These are phyloP conservation scores for Plasmodium cynomolgi DNA, from an alignment of 169 alveolate species.

Conservation along the genomic window DNA sequence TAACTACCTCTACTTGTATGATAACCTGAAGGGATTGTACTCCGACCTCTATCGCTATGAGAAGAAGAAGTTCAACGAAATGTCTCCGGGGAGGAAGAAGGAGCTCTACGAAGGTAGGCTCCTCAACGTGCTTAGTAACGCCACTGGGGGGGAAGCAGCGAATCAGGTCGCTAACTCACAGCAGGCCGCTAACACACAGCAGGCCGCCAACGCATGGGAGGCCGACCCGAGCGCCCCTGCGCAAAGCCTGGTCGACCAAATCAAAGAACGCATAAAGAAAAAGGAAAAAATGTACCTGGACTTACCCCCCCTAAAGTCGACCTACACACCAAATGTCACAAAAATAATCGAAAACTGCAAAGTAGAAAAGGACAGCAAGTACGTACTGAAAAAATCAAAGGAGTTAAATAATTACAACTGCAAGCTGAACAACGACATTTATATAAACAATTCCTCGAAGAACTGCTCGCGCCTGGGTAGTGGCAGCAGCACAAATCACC, in stretches of 20 bases:
- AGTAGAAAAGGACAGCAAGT: slow-evolving; percentile 60
- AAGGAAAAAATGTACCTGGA: neutral
- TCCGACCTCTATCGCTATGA: slow-evolving; percentile 64
- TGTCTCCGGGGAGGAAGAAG: slow-evolving; percentile 21
- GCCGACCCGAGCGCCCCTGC: neutral
- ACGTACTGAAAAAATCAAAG: slow-evolving; percentile 48
- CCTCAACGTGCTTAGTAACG: neutral
- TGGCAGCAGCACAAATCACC: slow-evolving; percentile 23
- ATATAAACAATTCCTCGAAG: slow-evolving; percentile 60
- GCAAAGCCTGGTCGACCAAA: neutral
- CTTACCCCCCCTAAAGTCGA: slow-evolving; percentile 52
- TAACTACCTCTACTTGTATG: slow-evolving; percentile 29
- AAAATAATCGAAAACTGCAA: slow-evolving; percentile 56
- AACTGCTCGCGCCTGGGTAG: slow-evolving; percentile 54
- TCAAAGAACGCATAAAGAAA: neutral
- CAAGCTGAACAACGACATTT: slow-evolving; percentile 71
- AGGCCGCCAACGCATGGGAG: neutral
- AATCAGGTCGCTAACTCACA: neutral
- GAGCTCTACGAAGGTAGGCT: slow-evolving; percentile 5
- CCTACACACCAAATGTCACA: slow-evolving; percentile 34
- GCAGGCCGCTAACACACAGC: no score
- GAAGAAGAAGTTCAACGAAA: slow-evolving; percentile 37
- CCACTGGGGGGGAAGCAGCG: neutral
- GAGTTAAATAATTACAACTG: slow-evolving; percentile 67
- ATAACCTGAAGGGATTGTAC: slow-evolving; percentile 42